Conservation (phyloP, 2,329 filamentous ascomycete genomes). For the Fragosphaeria purpurea region DNA sequence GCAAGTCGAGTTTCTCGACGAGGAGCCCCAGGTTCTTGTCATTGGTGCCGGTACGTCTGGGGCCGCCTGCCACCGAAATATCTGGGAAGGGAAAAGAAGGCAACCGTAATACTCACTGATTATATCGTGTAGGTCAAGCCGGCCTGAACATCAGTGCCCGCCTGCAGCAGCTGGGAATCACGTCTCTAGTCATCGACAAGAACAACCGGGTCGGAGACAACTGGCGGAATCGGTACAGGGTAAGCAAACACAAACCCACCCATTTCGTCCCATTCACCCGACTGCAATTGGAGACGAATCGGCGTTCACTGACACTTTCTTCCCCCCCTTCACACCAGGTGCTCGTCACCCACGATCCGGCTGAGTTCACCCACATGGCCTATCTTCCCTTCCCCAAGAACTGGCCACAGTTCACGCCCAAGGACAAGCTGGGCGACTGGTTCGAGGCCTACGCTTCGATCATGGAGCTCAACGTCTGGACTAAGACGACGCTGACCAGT, state of each 20-base stretch:
- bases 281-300: background rate
- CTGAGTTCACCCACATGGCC: conserved; percentile 49
- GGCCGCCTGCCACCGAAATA: too few species aligned
- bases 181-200: conserved; percentile 46
- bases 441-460: conserved; percentile 53
- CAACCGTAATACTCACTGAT: too few species aligned
- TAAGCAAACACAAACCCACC: background rate
- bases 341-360: conserved; percentile 56
- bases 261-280: background rate
- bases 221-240: conserved; percentile 46
- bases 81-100: too few species aligned
- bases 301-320: conserved; percentile 10
- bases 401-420: conserved; percentile 60
- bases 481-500: conserved; percentile 35
- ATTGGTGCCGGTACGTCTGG: conserved; percentile 52
- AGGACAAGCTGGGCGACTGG: conserved; percentile 59
- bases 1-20: conserved; percentile 37
- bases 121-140: too few species aligned
- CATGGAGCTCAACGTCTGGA: conserved; percentile 59
- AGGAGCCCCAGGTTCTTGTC: conserved; percentile 48
- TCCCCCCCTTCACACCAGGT: conserved; percentile 24
- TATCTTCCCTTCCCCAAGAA: conserved; percentile 52
- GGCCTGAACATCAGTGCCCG: conserved; percentile 44
- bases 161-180: conserved; percentile 46
- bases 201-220: conserved; percentile 50